A percentile compares a stretch with the other conserved stretches of the same genome.
Conservation (phyloP, 1,284 basidiomycete genomes). For the Moniliella sp. region DNA sequence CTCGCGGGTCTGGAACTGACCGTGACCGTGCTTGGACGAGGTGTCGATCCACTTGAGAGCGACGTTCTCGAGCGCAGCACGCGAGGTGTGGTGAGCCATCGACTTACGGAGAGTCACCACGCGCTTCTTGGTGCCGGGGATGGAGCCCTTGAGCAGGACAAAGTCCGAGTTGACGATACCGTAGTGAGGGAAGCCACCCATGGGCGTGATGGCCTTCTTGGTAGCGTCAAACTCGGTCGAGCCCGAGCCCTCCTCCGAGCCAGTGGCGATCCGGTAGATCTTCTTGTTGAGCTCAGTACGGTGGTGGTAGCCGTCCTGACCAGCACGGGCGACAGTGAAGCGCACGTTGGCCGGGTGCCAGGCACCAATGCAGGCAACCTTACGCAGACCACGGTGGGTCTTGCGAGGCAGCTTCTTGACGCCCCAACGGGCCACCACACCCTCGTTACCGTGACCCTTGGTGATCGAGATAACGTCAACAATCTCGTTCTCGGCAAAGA, state of each 20-base stretch:
- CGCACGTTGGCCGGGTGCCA: slow-evolving; percentile 98
- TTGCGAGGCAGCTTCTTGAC: slow-evolving; percentile 95
- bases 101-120: slow-evolving; percentile 48
- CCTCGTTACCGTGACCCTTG: slow-evolving; percentile 98
- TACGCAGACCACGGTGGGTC: slow-evolving; percentile 98
- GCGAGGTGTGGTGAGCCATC: slow-evolving; percentile 31
- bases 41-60: slow-evolving; percentile 97
- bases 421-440: slow-evolving; percentile 99
- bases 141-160: slow-evolving; percentile 54
- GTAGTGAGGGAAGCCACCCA: slow-evolving; percentile 98
- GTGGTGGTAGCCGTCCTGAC: slow-evolving; percentile 97
- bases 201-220: slow-evolving; percentile 73
- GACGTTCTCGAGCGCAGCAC: slow-evolving; percentile 61
- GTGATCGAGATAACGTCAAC: slow-evolving; percentile 95
- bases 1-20: no score
- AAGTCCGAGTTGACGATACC: slow-evolving; percentile 97
- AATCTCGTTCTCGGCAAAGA: slow-evolving; percentile 93
- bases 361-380: slow-evolving; percentile 89
- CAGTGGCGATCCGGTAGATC: slow-evolving; percentile 69
- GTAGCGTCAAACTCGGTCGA: slow-evolving; percentile 46
- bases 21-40: slow-evolving; percentile 69
- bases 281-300: slow-evolving; percentile 88
- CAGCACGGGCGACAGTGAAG: slow-evolving; percentile 98
- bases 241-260: slow-evolving; percentile 58
- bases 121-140: slow-evolving; percentile 92